phyloP scores from a whole-genome alignment of 2,329 filamentous ascomycete genomes.

The Colletotrichum higginsianum region DNA sequence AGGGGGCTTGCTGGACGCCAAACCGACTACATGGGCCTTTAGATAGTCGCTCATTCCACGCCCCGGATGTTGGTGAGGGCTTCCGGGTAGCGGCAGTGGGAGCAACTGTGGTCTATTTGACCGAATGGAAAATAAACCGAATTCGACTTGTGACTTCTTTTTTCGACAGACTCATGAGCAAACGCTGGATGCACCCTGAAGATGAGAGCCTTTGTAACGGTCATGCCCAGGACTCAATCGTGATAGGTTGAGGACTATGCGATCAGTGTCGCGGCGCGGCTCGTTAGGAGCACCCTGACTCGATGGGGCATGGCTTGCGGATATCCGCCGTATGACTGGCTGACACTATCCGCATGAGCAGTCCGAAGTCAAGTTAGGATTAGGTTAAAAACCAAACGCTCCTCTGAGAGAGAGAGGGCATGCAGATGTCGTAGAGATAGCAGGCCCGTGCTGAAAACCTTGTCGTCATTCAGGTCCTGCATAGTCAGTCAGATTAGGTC shows the following conservation, averaged over 20 bases:
- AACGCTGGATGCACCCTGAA: not conserved
- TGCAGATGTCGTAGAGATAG: not conserved
- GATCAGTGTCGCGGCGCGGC: too few species aligned
- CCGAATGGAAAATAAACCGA: not conserved
- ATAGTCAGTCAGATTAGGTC: not conserved
- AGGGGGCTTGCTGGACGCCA: constrained; percentile 21
- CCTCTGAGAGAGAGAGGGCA: not conserved
- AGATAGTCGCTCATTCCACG: not conserved
- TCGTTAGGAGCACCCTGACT: too few species aligned
- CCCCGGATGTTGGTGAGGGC: too few species aligned
- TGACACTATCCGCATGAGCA: not conserved
- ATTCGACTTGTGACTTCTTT: not conserved
- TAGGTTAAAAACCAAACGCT: too few species aligned
- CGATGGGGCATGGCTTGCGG: not conserved
- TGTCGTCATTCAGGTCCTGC: not conserved
- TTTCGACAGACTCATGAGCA: not conserved
- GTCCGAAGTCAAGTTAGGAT: not conserved
- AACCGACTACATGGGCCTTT: constrained; percentile 4
- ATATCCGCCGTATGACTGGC: not conserved
- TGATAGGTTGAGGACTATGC: not conserved
- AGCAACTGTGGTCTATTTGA: too few species aligned
- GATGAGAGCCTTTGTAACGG: not conserved
- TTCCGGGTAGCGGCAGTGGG: not conserved
- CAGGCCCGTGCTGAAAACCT: not conserved
- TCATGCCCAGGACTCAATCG: not conserved